Evolutionary conservation across 768 basidiomycete genomes (phyloP).

Genomic region (Boletus rubropictus): DNA sequence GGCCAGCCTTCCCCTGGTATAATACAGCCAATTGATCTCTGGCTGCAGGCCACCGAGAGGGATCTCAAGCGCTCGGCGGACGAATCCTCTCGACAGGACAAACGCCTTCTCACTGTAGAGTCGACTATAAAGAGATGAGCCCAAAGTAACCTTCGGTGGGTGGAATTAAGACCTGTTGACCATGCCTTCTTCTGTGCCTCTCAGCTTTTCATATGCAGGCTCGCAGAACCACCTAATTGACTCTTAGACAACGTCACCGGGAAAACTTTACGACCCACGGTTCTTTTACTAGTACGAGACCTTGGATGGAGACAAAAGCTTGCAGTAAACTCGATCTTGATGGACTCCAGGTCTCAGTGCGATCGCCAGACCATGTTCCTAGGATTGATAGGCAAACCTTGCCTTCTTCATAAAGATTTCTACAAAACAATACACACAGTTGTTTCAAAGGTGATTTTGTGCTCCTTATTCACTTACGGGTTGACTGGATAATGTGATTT

Average conservation of each 20-base stretch:
- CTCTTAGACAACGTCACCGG: conserved; percentile 1
- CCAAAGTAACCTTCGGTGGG: not conserved
- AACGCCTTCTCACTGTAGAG: conserved; percentile 92
- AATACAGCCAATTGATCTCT: conserved; percentile 74
- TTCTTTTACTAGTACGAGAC: conserved; percentile 86
- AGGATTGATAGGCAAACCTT: conserved; percentile 91
- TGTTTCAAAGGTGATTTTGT: not conserved
- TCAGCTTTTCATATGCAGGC: conserved; percentile 87
- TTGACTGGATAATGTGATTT: conserved; percentile 41
- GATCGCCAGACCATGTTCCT: conserved; percentile 89
- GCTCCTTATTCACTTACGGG: conserved; percentile 48
- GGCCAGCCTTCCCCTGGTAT: conserved; percentile 53
- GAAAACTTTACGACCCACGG: conserved; percentile 51
- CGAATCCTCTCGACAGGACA: conserved; percentile 83
- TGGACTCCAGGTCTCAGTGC: conserved; percentile 82
- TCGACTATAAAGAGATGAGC: conserved; percentile 46
- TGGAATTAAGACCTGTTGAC: conserved; percentile 63
- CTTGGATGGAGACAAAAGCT: conserved; percentile 91
- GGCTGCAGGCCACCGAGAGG: conserved; percentile 64
- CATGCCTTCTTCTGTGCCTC: conserved; percentile 84
- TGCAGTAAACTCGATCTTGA: conserved; percentile 82
- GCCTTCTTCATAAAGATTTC: conserved; percentile 91
- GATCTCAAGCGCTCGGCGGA: conserved; percentile 81
- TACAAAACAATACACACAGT: conserved; percentile 21
- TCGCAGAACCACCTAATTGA: conserved; percentile 77